Conservation (phyloP, 176 grass and related monocot genomes). For the Bolboschoenus planiculmis region DNA sequence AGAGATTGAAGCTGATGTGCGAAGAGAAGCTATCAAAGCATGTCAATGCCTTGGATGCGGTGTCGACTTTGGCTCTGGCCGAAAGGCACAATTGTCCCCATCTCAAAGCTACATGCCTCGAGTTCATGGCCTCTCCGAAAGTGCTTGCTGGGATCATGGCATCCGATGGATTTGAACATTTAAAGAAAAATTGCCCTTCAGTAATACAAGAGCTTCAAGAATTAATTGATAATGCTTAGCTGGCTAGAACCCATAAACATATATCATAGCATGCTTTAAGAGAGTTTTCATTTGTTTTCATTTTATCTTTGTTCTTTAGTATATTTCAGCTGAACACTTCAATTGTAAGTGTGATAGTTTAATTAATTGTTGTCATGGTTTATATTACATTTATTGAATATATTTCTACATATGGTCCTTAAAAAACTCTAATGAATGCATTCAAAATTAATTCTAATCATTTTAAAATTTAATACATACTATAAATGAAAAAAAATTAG, state of each 20-base stretch:
- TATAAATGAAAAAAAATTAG: too few species aligned
- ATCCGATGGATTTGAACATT: not conserved
- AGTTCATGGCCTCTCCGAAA: not conserved
- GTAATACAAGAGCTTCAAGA: not conserved
- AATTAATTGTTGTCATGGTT: not conserved
- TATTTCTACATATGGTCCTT: too few species aligned
- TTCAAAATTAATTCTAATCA: too few species aligned
- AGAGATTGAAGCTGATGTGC: not conserved
- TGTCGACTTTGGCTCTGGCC: not conserved
- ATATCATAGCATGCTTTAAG: too few species aligned
- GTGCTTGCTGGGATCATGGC: not conserved
- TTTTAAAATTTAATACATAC: too few species aligned
- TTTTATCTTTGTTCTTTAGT: too few species aligned
- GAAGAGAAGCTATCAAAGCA: not conserved
- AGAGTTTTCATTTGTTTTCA: too few species aligned
- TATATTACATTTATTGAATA: too few species aligned
- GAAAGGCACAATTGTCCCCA: not conserved
- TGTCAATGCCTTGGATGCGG: not conserved
- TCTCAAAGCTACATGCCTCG: not conserved
- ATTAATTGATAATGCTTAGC: not conserved
- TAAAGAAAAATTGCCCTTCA: not conserved
- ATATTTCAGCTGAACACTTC: too few species aligned
- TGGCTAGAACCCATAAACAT: too few species aligned
- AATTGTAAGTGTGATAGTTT: too few species aligned
- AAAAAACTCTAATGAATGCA: too few species aligned